Base-by-base conservation (phyloP, 169 alveolate genomes). In the Babesia ovata region DNA sequence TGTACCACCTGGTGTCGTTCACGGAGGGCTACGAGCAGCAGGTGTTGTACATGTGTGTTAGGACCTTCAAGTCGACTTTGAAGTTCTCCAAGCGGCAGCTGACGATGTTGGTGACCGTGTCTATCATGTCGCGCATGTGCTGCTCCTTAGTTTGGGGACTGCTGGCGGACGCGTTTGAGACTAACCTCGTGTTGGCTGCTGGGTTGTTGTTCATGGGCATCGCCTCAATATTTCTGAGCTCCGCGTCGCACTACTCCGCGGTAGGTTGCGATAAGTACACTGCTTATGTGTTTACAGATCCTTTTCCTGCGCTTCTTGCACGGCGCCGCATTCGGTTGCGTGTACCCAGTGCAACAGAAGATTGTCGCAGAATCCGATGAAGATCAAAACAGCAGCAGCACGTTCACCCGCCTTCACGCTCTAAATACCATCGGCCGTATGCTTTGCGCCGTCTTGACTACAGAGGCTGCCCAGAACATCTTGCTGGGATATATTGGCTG, bases 111-210 rank as follows among this genome's bases (percentile, higher is more conserved):
- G 87, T 92, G 10, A 83, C 91, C 53, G 94, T 91, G n/a, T 97
- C 94, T 65, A 87, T 91, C n/a, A 82, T 94, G 74, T 87, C 93
- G 74, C 86, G 93, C 58, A 88, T 95, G 19, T 60, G 91, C 19
- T 88, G 86, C 69, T 86, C 95, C 61, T 96, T 97, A 9, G 73
- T 94, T 28, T 94, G 97, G 98, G 98, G 98, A 14, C 89, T 75
- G 33, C 79, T 93, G 61, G 90, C 96, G 16, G 98, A 94, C 67
- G 89, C 85, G 53, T 87, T 84, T 76, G 93, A 95, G 22, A 70
- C 94, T 69, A 88, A 91, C 62, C 87, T 91, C 87, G 86, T 94
- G 70, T 70, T 92, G 46, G 94, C 92, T 29, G 81, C 87, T 46
- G 98, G 95, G 22, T 82, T 93, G 21, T 73, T 91, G 16, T 83